Evolutionary conservation across 2,329 filamentous ascomycete genomes (phyloP).

Genomic region (Arachnomyces sp.): DNA sequence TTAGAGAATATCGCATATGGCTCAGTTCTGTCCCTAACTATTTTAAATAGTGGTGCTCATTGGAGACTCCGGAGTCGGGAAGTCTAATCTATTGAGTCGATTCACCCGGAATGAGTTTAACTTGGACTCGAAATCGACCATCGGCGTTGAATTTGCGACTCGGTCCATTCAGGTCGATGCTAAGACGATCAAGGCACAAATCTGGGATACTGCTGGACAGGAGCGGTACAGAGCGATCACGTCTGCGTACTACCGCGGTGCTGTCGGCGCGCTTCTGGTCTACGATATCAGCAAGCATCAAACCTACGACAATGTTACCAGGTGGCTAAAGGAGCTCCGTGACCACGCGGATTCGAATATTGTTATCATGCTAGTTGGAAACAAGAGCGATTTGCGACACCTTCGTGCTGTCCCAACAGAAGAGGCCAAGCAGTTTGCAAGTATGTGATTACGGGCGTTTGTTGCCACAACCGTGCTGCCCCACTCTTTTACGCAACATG

Average conservation of each 20-base stretch:
- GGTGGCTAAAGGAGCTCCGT: conserved; percentile 97
- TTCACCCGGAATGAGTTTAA: conserved; percentile 99
- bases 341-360: conserved; percentile 98
- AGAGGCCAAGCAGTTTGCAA: conserved; percentile 96
- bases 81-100: conserved; percentile 98
- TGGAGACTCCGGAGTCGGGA: conserved; percentile 98
- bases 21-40: conserved; percentile 17
- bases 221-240: conserved; percentile 99
- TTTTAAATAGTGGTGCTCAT: conserved; percentile 77
- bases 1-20: conserved; percentile 1
- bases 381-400: conserved; percentile 99
- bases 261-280: conserved; percentile 91
- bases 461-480: conserved; percentile 10
- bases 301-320: conserved; percentile 97
- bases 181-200: conserved; percentile 99
- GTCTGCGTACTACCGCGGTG: conserved; percentile 96
- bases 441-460: conserved; percentile 44
- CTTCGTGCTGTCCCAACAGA: conserved; percentile 94
- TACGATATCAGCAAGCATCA: conserved; percentile 99
- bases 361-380: conserved; percentile 98
- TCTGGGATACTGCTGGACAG: conserved; percentile 98
- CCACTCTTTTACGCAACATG: too few relatives aligned
- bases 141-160: conserved; percentile 98
- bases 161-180: conserved; percentile 97
- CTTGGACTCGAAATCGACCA: conserved; percentile 98